Evolutionary conservation across 331 rosid genomes (phyloP).

Genomic region (Malus hybrid): DNA sequence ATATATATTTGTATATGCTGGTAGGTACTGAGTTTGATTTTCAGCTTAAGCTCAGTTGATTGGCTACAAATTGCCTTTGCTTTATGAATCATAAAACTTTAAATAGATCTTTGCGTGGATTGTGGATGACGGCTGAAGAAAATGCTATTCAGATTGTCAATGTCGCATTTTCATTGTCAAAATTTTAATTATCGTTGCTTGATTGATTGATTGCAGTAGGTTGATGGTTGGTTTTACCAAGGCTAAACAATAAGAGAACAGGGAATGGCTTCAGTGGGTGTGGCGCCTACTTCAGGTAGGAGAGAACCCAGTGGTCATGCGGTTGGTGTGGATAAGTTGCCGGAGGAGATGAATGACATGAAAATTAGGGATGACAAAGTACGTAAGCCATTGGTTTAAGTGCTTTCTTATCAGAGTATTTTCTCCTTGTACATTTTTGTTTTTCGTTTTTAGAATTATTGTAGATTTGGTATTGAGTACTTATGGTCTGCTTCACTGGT

Average conservation of each 20-base stretch:
- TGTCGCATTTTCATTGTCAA: constrained; percentile 1
- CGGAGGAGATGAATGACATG: constrained; percentile 97
- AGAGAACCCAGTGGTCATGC: constrained; percentile 61
- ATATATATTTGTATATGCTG: neutral
- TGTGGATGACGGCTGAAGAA: neutral
- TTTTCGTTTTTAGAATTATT: constrained; percentile 2
- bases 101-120: neutral
- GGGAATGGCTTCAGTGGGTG: constrained; percentile 76
- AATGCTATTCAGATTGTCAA: neutral
- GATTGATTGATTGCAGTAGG: constrained; percentile 35
- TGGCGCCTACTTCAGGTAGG: constrained; percentile 61
- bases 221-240: constrained; percentile 38
- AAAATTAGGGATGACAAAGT: constrained; percentile 93
- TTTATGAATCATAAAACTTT: neutral
- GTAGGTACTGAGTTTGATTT: neutral
- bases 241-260: constrained; percentile 15
- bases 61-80: neutral
- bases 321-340: constrained; percentile 73
- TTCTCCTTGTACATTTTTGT: neutral
- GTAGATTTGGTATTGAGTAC: neutral
- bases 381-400: constrained; percentile 1
- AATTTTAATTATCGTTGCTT: neutral
- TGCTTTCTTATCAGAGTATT: neutral
- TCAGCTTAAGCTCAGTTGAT: constrained; percentile 5
- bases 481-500: constrained; percentile 9